A percentile compares a stretch with the other conserved stretches of the same genome.
These are phyloP conservation scores for Apiospora arundinis DNA, from an alignment of 2,329 filamentous ascomycete species.

Conservation along the genomic window DNA sequence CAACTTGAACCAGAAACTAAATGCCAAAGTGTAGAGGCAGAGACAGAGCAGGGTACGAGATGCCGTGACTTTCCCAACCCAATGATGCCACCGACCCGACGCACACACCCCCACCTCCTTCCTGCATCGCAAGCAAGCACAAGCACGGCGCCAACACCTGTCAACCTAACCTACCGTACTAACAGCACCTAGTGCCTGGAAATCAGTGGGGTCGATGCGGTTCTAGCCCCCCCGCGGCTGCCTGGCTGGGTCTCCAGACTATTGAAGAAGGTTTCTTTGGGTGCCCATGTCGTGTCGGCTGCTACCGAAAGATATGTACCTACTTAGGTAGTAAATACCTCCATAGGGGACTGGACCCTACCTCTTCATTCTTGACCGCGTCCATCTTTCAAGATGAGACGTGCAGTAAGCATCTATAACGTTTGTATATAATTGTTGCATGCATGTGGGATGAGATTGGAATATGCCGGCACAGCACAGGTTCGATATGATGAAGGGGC, in stretches of 20 bases:
- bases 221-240: conserved; percentile 11
- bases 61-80: neutral
- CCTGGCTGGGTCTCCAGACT: neutral
- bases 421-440: no score
- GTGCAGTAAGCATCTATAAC: no score
- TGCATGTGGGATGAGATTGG: no score
- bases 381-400: no score
- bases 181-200: conserved; percentile 10
- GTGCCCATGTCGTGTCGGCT: no score
- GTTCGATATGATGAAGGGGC: neutral
- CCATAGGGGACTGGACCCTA: no score
- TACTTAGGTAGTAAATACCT: no score
- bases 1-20: neutral
- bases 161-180: neutral
- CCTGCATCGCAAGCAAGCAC: neutral
- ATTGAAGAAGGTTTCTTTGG: no score
- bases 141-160: neutral
- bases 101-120: neutral
- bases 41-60: neutral
- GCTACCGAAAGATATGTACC: neutral
- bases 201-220: conserved; percentile 20
- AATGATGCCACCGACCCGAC: neutral
- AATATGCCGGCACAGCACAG: neutral
- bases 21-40: neutral
- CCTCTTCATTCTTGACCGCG: neutral